Evolutionary conservation across 1,139 yeast species (phyloP).

Genomic region (Nadsonia starkeyi-henricii): DNA sequence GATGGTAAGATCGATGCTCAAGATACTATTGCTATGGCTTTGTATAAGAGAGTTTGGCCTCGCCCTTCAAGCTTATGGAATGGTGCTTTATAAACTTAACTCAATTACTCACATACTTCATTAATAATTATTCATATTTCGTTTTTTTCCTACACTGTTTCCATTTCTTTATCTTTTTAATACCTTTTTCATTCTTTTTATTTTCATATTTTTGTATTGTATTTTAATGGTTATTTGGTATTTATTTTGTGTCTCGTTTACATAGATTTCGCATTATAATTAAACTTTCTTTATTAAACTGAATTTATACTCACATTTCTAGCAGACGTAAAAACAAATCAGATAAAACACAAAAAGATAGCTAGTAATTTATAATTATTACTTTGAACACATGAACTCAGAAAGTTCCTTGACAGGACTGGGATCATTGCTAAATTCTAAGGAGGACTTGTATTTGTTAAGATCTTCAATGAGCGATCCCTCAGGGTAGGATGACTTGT

Average conservation of each 20-base stretch:
- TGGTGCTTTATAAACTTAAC: not conserved
- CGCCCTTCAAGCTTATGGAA: slow-evolving; percentile 10
- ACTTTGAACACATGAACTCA: no score
- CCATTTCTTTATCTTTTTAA: no score
- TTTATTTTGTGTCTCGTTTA: not conserved
- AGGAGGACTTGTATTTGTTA: slow-evolving; percentile 19
- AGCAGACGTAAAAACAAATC: no score
- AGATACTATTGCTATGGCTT: slow-evolving; percentile 87
- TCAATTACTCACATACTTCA: not conserved
- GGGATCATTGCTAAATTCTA: slow-evolving; percentile 22
- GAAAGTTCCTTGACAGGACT: slow-evolving; percentile 20
- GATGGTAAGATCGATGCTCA: slow-evolving; percentile 85
- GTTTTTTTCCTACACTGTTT: not conserved
- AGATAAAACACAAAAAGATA: no score
- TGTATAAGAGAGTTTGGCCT: slow-evolving; percentile 93
- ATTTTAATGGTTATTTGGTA: not conserved
- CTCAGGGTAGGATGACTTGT: slow-evolving; percentile 11
- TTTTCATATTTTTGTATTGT: not conserved
- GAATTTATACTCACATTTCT: no score
- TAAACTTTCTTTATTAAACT: not conserved
- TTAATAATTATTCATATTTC: not conserved
- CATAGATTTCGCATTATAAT: not conserved
- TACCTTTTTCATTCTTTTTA: no score
- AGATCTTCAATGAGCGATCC: slow-evolving; percentile 15
- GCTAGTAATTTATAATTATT: no score